Conservation (phyloP, 2,329 filamentous ascomycete genomes). For the Sordariomycetes sp. region DNA sequence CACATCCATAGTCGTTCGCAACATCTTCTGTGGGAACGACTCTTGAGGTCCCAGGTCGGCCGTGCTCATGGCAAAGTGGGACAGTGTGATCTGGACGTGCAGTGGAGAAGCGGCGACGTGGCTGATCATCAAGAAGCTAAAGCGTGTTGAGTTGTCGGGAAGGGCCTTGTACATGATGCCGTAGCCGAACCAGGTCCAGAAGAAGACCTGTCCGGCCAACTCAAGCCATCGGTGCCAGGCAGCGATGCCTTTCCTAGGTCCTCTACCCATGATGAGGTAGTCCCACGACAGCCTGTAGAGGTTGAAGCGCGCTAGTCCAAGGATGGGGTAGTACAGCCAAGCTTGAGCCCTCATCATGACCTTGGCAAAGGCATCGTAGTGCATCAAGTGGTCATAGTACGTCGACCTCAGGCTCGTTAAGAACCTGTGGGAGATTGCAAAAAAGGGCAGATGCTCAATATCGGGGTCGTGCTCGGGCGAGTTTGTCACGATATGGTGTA, state of each 20-base stretch:
- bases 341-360: slow-evolving; percentile 51
- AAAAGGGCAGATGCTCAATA: slow-evolving; percentile 84
- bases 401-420: slow-evolving; percentile 65
- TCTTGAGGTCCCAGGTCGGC: slow-evolving; percentile 69
- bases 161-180: slow-evolving; percentile 42
- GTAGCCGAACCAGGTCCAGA: slow-evolving; percentile 53
- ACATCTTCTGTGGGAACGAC: slow-evolving; percentile 83
- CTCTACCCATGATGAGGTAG: slow-evolving; percentile 47
- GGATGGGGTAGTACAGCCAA: slow-evolving; percentile 60
- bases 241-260: slow-evolving; percentile 45
- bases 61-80: slow-evolving; percentile 57
- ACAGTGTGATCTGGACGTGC: slow-evolving; percentile 64
- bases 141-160: slow-evolving; percentile 54
- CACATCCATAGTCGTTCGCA: slow-evolving; percentile 89
- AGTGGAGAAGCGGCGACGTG: slow-evolving; percentile 59
- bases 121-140: slow-evolving; percentile 53
- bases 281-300: slow-evolving; percentile 60
- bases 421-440: slow-evolving; percentile 77
- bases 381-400: slow-evolving; percentile 65
- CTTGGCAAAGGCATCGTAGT: slow-evolving; percentile 51
- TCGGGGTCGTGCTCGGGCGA: slow-evolving; percentile 92
- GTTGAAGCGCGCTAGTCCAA: slow-evolving; percentile 63
- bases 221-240: slow-evolving; percentile 62
- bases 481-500: slow-evolving; percentile 95
- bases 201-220: slow-evolving; percentile 53